phyloP scores from a whole-genome alignment of 257 asterid species.

The Gentiana straminea region DNA sequence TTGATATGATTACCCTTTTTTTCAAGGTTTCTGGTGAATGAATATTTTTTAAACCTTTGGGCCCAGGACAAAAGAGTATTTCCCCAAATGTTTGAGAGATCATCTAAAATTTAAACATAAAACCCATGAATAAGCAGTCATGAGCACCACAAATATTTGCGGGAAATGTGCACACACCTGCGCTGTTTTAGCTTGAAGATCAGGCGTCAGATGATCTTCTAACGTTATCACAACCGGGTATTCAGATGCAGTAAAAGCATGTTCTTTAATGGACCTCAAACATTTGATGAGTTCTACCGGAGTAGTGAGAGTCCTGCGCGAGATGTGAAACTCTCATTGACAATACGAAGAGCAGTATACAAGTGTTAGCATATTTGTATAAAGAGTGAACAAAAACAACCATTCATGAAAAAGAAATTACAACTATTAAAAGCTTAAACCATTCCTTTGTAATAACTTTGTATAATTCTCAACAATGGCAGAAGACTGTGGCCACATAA shows the following conservation, averaged over 20 bases:
- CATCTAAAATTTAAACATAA: conserved; percentile 40
- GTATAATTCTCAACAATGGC: too few relatives aligned
- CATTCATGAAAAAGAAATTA: too few relatives aligned
- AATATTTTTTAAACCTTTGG: conserved; percentile 34
- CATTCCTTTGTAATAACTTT: too few relatives aligned
- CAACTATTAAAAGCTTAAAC: too few relatives aligned
- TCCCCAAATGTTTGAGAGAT: conserved; percentile 69
- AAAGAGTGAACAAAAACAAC: too few relatives aligned
- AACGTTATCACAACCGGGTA: conserved; percentile 71
- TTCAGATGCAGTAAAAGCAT: conserved; percentile 57
- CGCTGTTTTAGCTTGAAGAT: conserved; percentile 70
- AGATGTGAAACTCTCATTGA: conserved; percentile 6
- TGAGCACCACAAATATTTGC: neutral
- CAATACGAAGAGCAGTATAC: too few relatives aligned
- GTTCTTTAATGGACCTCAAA: conserved; percentile 63
- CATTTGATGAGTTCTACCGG: conserved; percentile 67
- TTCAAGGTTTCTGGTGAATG: conserved; percentile 68
- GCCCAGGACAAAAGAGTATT: conserved; percentile 42
- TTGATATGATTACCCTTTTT: conserved; percentile 45
- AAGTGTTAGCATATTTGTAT: too few relatives aligned
- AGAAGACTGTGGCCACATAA: too few relatives aligned
- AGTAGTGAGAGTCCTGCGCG: conserved; percentile 56
- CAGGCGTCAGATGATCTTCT: conserved; percentile 66
- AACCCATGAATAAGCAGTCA: conserved; percentile 8
- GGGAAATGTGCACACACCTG: conserved; percentile 31